These are phyloP conservation scores for Brassica rapa DNA, from an alignment of 345 rosid genomes.

Conservation along the genomic window DNA sequence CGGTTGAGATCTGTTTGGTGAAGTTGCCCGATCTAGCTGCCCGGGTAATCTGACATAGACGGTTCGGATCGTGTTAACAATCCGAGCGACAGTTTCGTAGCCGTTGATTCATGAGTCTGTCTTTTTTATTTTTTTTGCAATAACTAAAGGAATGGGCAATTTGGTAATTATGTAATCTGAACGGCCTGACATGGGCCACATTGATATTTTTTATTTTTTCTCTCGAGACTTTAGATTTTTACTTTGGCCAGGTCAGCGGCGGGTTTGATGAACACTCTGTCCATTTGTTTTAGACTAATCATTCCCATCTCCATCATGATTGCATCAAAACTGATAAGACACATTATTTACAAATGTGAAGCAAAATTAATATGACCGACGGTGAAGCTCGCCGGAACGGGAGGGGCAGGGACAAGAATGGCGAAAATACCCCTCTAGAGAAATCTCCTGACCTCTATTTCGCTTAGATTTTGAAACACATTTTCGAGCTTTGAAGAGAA, in stretches of 20 bases:
- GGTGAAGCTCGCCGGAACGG: neutral
- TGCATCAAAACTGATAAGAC: neutral
- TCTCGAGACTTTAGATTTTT: neutral
- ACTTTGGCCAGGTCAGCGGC: neutral
- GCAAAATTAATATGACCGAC: neutral
- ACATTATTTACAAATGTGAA: neutral
- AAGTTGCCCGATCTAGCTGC: conserved; percentile 34
- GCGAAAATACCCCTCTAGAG: neutral
- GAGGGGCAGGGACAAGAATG: neutral
- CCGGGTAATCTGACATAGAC: conserved; percentile 31
- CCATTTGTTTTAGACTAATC: neutral
- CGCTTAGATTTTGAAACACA: too few relatives aligned
- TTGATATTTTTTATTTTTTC: neutral
- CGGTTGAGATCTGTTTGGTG: conserved; percentile 28
- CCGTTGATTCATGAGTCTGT: neutral
- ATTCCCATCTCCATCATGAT: neutral
- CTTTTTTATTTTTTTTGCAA: neutral
- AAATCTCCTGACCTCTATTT: neutral
- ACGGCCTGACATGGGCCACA: conserved; percentile 14
- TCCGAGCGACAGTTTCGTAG: neutral
- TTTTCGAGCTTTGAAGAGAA: neutral
- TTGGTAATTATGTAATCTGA: neutral
- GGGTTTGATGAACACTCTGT: neutral
- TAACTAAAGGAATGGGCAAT: too few relatives aligned
- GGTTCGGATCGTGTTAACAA: conserved; percentile 16